phyloP scores from a whole-genome alignment of 441 rosid species.

The Populus tomentosa region DNA sequence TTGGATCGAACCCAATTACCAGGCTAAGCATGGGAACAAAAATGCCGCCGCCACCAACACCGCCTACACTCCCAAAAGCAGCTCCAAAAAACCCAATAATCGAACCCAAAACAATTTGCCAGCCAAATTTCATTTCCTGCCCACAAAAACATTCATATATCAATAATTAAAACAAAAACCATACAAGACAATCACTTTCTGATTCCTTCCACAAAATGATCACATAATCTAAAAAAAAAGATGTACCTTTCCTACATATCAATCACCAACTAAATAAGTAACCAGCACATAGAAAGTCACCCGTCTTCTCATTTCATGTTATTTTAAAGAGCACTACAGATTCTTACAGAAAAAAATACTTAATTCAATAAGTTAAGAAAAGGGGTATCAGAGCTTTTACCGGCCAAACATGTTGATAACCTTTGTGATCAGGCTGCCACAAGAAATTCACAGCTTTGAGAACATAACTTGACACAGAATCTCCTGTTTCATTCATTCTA shows the following conservation, averaged over 20 bases:
- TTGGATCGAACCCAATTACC: constrained; percentile 59
- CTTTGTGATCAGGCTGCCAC: constrained; percentile 52
- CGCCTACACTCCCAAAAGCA: constrained; percentile 75
- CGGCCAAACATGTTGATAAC: constrained; percentile 86
- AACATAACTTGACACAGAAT: constrained; percentile 31
- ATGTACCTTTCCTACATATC: neutral
- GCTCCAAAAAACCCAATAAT: constrained; percentile 62
- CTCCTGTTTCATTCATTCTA: constrained; percentile 16
- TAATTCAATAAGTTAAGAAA: neutral
- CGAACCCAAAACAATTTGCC: constrained; percentile 49
- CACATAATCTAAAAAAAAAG: neutral
- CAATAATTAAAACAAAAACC: neutral
- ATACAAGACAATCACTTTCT: neutral
- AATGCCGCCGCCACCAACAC: constrained; percentile 76
- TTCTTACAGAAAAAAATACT: neutral
- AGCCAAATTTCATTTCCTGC: constrained; percentile 55
- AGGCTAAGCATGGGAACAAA: constrained; percentile 64
- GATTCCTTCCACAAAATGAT: neutral
- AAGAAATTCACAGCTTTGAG: constrained; percentile 42
- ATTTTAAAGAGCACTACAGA: neutral
- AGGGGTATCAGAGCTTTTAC: constrained; percentile 31
- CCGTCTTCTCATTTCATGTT: neutral
- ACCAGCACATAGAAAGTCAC: neutral
- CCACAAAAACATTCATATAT: neutral
- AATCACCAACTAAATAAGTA: neutral